Base-by-base conservation (phyloP, 2,329 filamentous ascomycete species). In the Penicillium expansum region DNA sequence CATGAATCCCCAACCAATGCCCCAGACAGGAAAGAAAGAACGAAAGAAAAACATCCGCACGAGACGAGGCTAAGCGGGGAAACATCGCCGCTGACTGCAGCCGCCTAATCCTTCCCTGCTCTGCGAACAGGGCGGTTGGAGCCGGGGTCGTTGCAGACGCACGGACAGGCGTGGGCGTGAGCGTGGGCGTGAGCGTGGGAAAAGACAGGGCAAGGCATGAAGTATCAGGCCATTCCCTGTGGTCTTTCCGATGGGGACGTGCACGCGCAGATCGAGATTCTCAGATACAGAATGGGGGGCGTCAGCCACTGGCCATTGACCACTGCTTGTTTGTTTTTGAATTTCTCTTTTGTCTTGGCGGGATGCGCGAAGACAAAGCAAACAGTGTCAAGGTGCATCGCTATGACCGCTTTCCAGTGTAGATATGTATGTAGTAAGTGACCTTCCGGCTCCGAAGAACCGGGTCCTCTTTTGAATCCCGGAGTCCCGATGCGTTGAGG, bases 121-220 rank as follows among this genome's bases (percentile, higher is more conserved):
- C 53, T 47, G 48, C 42, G 35, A 56, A 41, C 48, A 47, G 16
- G 27, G 54, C 54, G 6, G 27, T 52, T 47, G 48, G n/a, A 37
- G 24, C 53, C 39, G 16, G 41, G 54, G 41, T 47, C 16, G n/a
- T 44, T 56, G 20, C 27, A 39, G 53, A 33, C n/a, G 41, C 48
- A 47, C 29, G 11, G 53, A 66, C 42, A 53, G 22, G 39, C 53
- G 41, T 57, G 51, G 44, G 52, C 18, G 2, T 42, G 37, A 32
- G 39, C 53, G 41, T 57, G 51, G 44, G 52, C 18, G 2, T 42
- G 37, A 32, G 51, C 32, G 4, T 53, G 51, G 42, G 27, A 14
- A 24, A 24, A 30, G 42, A 43, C 27, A 54, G 30, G 32, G 38
- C 13, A 18, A 13, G 16, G 37, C 13, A 20, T 5, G 16, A n/a